phyloP scores from a whole-genome alignment of 2,329 filamentous ascomycete genomes.

The Colletotrichum sojae region DNA sequence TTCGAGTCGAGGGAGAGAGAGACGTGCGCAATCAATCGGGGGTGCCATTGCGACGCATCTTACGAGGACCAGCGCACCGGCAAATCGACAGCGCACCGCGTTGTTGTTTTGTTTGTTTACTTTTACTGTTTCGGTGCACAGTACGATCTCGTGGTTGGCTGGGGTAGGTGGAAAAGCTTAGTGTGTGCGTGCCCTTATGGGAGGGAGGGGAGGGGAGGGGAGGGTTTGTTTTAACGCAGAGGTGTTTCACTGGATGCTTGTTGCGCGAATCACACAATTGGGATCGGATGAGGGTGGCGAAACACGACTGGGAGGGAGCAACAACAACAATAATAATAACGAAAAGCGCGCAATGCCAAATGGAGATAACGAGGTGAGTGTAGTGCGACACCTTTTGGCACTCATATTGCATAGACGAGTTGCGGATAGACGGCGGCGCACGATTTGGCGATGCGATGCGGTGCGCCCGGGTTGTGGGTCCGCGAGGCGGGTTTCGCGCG shows the following conservation, averaged over 20 bases:
- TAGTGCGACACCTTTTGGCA: too few species aligned
- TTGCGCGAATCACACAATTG: conserved; percentile 17
- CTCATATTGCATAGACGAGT: too few species aligned
- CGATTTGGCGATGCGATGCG: too few species aligned
- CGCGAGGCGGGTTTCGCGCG: too few species aligned
- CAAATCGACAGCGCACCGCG: not conserved
- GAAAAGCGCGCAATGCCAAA: too few species aligned
- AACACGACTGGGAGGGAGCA: not conserved
- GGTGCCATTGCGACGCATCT: not conserved
- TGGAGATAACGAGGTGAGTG: too few species aligned
- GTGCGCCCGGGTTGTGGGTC: too few species aligned
- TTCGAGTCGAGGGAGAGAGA: not conserved
- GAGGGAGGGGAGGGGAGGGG: too few species aligned
- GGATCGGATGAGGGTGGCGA: conserved; percentile 7
- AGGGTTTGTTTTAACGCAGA: not conserved
- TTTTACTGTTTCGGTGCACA: conserved; percentile 23
- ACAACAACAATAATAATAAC: too few species aligned
- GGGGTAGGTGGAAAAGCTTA: too few species aligned
- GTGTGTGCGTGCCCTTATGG: too few species aligned
- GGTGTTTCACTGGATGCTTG: conserved; percentile 13
- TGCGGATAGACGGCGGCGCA: too few species aligned
- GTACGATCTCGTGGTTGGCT: conserved; percentile 5
- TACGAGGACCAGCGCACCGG: not conserved
- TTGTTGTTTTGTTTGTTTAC: conserved; percentile 28
- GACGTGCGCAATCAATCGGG: not conserved